These are phyloP conservation scores for Pythium aristosporum DNA, from an alignment of 352 stramenopile species.

Conservation along the genomic window DNA sequence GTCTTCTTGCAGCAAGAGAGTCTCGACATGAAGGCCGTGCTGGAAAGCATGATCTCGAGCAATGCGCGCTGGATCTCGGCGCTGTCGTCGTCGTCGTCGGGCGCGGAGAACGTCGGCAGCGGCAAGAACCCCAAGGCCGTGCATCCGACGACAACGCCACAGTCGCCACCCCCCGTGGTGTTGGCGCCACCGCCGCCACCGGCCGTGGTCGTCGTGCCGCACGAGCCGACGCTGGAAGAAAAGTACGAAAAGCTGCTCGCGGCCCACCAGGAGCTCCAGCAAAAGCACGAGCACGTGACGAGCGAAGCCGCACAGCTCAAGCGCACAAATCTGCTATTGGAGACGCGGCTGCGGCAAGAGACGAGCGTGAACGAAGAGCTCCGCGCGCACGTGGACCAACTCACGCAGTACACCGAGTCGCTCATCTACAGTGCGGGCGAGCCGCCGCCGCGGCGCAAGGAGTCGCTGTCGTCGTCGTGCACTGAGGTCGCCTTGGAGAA, in stretches of 20 bases:
- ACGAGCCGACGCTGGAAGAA: constrained; percentile 36
- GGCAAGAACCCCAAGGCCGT: constrained; percentile 27
- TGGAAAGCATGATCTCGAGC: constrained; percentile 71
- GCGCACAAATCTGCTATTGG: constrained; percentile 59
- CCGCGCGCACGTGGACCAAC: constrained; percentile 63
- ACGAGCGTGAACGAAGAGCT: constrained; percentile 61
- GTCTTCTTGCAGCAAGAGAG: constrained; percentile 71
- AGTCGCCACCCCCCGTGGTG: neutral
- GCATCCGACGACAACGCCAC: constrained; percentile 17
- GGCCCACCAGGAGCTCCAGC: constrained; percentile 51
- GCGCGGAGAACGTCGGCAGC: constrained; percentile 20
- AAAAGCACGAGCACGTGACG: constrained; percentile 49
- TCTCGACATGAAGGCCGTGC: constrained; percentile 56
- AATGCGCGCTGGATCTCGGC: constrained; percentile 74
- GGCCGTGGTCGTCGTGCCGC: neutral
- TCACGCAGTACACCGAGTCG: constrained; percentile 72
- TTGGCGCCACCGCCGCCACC: neutral
- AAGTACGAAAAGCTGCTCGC: constrained; percentile 51
- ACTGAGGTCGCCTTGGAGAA: neutral
- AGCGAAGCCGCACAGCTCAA: constrained; percentile 50
- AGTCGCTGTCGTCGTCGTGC: constrained; percentile 8
- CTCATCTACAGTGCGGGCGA: constrained; percentile 35
- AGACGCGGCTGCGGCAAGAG: constrained; percentile 66
- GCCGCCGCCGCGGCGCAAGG: constrained; percentile 1
- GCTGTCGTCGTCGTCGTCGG: constrained; percentile 27